Evolutionary conservation across 495 filamentous ascomycete genomes (phyloP).

Genomic region (Penicillium chermesinum): DNA sequence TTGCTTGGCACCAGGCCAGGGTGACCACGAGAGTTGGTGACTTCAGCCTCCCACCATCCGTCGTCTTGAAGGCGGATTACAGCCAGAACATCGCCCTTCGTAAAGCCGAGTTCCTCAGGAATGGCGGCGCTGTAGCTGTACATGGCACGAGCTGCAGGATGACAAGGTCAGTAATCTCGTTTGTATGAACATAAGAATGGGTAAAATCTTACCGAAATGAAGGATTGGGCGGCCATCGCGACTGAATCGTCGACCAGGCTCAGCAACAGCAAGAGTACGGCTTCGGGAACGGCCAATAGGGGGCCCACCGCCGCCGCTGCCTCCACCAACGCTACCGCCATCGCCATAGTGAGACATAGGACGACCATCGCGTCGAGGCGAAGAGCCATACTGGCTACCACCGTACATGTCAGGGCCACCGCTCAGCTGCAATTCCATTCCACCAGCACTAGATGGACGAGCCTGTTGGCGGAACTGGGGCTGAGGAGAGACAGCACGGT

Average conservation of each 20-base stretch:
- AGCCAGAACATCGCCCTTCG: conserved; percentile 86
- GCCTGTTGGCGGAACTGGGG: conserved; percentile 54
- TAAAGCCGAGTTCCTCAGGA: conserved; percentile 88
- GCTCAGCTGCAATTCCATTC: conserved; percentile 81
- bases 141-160: conserved; percentile 70
- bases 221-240: conserved; percentile 83
- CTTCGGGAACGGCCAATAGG: conserved; percentile 60
- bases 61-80: conserved; percentile 93
- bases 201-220: conserved; percentile 71
- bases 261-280: conserved; percentile 65
- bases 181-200: neutral
- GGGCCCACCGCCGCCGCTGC: conserved; percentile 26
- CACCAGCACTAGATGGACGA: conserved; percentile 61
- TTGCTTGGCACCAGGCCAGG: conserved; percentile 94
- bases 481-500: conserved; percentile 54
- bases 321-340: conserved; percentile 24
- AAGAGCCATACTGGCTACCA: conserved; percentile 40
- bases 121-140: conserved; percentile 95
- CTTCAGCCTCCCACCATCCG: conserved; percentile 99
- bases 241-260: conserved; percentile 64
- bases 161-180: conserved; percentile 11
- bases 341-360: conserved; percentile 61
- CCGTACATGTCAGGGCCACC: conserved; percentile 45
- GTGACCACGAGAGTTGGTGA: conserved; percentile 67
- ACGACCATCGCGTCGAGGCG: conserved; percentile 42